These are phyloP conservation scores for Ustilago vetiveriae DNA, from an alignment of 1,284 basidiomycete species.

Conservation along the genomic window DNA sequence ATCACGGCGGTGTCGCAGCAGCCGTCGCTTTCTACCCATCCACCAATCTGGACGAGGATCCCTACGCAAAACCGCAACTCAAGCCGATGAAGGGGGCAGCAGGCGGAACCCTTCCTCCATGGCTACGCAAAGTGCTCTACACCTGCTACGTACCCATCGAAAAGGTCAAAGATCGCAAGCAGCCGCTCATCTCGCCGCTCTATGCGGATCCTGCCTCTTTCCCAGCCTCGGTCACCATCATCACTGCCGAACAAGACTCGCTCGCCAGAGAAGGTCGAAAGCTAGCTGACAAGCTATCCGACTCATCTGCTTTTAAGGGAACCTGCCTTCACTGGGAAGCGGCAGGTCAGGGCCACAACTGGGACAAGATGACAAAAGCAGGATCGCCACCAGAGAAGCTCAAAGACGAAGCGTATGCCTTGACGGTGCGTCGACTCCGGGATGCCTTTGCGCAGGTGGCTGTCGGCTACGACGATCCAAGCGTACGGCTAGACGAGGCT, in stretches of 20 bases:
- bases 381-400: constrained; percentile 25
- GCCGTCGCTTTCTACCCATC: constrained; percentile 51
- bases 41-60: constrained; percentile 49
- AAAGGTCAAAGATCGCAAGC: constrained; percentile 33
- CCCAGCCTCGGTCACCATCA: constrained; percentile 35
- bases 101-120: constrained; percentile 38
- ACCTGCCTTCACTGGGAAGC: constrained; percentile 40
- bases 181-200: constrained; percentile 44
- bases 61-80: constrained; percentile 45
- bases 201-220: constrained; percentile 31
- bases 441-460: constrained; percentile 30
- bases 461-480: constrained; percentile 16
- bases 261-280: constrained; percentile 37
- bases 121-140: constrained; percentile 43
- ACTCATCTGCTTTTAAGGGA: constrained; percentile 15
- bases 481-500: constrained; percentile 9
- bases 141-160: constrained; percentile 35
- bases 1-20: constrained; percentile 35
- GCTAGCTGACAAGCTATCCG: constrained; percentile 24
- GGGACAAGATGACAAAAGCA: constrained; percentile 51
- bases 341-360: constrained; percentile 49
- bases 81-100: constrained; percentile 30
- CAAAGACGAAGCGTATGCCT: constrained; percentile 39
- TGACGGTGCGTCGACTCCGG: constrained; percentile 28
- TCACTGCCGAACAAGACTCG: constrained; percentile 44